Conservation (phyloP, 306 rosid genomes). For the Cucurbita pepo region DNA sequence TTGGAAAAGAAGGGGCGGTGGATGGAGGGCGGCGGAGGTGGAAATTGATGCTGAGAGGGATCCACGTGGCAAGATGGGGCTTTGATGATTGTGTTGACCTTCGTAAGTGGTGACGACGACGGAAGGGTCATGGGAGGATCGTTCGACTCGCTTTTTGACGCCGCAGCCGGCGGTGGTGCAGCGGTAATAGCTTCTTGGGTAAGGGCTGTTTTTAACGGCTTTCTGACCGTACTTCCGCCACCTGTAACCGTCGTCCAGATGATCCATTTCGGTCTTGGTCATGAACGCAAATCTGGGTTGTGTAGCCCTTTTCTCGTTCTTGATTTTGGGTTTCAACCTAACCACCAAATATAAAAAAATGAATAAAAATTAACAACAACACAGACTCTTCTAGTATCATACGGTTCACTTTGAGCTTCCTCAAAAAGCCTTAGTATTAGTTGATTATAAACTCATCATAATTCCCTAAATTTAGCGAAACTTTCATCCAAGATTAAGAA, state of each 20-base stretch:
- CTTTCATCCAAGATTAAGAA: not conserved
- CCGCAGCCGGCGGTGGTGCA: slow-evolving; percentile 43
- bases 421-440: no score
- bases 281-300: slow-evolving; percentile 38
- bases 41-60: not conserved
- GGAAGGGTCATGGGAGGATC: slow-evolving; percentile 28
- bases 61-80: slow-evolving; percentile 23
- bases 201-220: slow-evolving; percentile 51
- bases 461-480: no score
- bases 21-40: not conserved
- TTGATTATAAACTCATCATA: no score
- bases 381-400: no score
- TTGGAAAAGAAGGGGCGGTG: not conserved
- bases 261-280: slow-evolving; percentile 50
- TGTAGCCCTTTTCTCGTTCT: slow-evolving; percentile 23
- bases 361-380: no score
- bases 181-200: slow-evolving; percentile 59
- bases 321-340: slow-evolving; percentile 35
- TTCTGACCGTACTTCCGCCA: slow-evolving; percentile 72
- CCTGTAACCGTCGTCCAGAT: slow-evolving; percentile 41
- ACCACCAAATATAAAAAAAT: not conserved
- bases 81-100: slow-evolving; percentile 39
- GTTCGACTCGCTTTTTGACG: slow-evolving; percentile 56
- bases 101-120: slow-evolving; percentile 47
- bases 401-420: no score